These are phyloP conservation scores for Cladosporium sp. DNA, from an alignment of 2,329 filamentous ascomycete genomes.

Conservation along the genomic window DNA sequence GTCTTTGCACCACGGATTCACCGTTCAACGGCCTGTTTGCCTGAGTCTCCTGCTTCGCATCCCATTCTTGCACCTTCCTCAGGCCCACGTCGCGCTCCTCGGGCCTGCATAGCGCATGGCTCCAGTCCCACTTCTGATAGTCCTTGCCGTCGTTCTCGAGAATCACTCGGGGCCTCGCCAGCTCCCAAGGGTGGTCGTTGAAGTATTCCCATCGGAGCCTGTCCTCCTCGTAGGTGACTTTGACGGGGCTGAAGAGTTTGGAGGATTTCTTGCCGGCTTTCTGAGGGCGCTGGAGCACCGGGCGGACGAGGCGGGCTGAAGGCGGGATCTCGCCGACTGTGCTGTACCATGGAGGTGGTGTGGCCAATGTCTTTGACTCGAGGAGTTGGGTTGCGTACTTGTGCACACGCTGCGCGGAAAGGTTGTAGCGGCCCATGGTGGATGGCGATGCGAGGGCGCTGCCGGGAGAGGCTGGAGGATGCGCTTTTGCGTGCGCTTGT, in stretches of 20 bases:
- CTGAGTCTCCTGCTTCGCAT: slow-evolving; percentile 61
- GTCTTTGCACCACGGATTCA: slow-evolving; percentile 76
- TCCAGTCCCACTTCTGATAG: slow-evolving; percentile 76
- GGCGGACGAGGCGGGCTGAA: slow-evolving; percentile 60
- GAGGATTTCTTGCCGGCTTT: slow-evolving; percentile 64
- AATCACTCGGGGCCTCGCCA: slow-evolving; percentile 82
- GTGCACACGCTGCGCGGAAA: slow-evolving; percentile 55
- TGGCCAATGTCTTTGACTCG: slow-evolving; percentile 44
- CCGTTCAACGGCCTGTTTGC: slow-evolving; percentile 75
- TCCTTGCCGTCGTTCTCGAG: slow-evolving; percentile 87
- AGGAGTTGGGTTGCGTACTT: slow-evolving; percentile 54
- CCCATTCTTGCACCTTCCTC: slow-evolving; percentile 28
- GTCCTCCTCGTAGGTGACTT: slow-evolving; percentile 82
- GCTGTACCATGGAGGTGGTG: slow-evolving; percentile 59
- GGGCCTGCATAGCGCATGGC: slow-evolving; percentile 35
- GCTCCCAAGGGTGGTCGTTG: slow-evolving; percentile 94
- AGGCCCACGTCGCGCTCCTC: slow-evolving; percentile 16
- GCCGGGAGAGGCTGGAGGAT: background rate
- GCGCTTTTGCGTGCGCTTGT: slow-evolving; percentile 1
- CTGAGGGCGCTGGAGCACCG: slow-evolving; percentile 49
- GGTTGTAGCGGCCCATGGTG: slow-evolving; percentile 56
- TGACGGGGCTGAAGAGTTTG: slow-evolving; percentile 77
- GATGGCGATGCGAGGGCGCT: background rate
- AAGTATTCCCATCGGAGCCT: slow-evolving; percentile 78
- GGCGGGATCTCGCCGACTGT: slow-evolving; percentile 61